phyloP scores from a whole-genome alignment of 805 yeast genomes.

The Debaryomyces maramus region DNA sequence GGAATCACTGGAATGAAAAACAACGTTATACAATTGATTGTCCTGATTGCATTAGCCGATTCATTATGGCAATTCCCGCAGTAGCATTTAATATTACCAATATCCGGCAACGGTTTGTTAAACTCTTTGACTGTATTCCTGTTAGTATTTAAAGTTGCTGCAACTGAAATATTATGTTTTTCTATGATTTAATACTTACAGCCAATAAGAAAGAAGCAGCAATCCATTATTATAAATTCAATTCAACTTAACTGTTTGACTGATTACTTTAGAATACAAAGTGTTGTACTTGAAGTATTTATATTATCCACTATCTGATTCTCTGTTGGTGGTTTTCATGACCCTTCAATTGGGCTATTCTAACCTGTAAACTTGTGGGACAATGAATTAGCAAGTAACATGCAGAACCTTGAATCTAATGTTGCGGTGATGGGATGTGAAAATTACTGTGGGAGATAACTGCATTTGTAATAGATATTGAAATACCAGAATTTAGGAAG shows the following conservation, averaged over 20 bases:
- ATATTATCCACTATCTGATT: no score
- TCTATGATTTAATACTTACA: conserved; percentile 21
- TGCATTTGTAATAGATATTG: no score
- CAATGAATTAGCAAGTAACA: no score
- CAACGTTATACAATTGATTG: conserved; percentile 52
- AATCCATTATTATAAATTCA: conserved; percentile 29
- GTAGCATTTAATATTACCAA: conserved; percentile 35
- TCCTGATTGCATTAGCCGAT: conserved; percentile 51
- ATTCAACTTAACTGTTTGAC: no score
- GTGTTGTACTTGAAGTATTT: no score
- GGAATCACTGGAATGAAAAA: conserved; percentile 59
- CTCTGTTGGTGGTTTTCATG: not conserved
- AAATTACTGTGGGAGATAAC: no score
- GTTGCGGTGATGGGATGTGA: no score
- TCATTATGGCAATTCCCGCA: conserved; percentile 63
- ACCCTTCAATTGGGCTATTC: not conserved
- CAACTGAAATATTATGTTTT: not conserved
- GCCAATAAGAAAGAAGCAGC: conserved; percentile 34
- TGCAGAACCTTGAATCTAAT: no score
- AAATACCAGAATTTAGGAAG: no score
- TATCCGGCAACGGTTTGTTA: conserved; percentile 30
- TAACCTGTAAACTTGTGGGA: not conserved
- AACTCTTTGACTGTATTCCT: conserved; percentile 31
- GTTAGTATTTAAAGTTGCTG: not conserved
- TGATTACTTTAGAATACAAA: no score